A percentile compares a stretch with the other conserved stretches of the same genome.
phyloP scores from a whole-genome alignment of 1,284 basidiomycete species.

The Cryptococcus sp. region DNA sequence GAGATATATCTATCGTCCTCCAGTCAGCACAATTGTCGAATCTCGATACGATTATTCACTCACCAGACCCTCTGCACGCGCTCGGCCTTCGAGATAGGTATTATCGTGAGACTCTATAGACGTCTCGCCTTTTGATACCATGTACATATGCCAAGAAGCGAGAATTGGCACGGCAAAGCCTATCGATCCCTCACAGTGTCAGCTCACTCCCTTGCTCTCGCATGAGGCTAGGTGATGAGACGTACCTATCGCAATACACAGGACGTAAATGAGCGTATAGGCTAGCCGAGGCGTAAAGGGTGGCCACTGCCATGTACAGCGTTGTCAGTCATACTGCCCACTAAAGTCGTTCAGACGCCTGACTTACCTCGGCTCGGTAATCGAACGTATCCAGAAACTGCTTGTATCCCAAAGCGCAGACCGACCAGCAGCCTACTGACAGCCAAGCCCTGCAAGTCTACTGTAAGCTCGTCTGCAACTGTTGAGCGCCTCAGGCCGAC shows the following conservation, averaged over 20 bases:
- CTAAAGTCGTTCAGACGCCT: no score
- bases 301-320: constrained; percentile 60
- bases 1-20: constrained; percentile 64
- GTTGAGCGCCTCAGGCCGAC: constrained; percentile 25
- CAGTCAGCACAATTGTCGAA: background rate
- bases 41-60: constrained; percentile 23
- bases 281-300: constrained; percentile 66
- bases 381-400: constrained; percentile 57
- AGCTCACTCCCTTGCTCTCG: background rate
- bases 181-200: constrained; percentile 35
- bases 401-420: constrained; percentile 62
- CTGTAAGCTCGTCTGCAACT: background rate
- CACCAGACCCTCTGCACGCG: constrained; percentile 71
- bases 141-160: constrained; percentile 76
- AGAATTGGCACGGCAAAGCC: constrained; percentile 79
- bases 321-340: no score
- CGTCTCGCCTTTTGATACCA: constrained; percentile 78
- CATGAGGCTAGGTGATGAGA: constrained; percentile 4
- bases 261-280: constrained; percentile 76
- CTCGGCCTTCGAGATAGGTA: constrained; percentile 71
- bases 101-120: constrained; percentile 90
- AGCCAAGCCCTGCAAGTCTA: constrained; percentile 67
- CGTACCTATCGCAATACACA: constrained; percentile 64
- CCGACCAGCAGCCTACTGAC: constrained; percentile 63
- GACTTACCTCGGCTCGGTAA: constrained; percentile 56